Evolutionary conservation across 2,329 filamentous ascomycete species (phyloP).

Genomic region (Phialophora tarda): DNA sequence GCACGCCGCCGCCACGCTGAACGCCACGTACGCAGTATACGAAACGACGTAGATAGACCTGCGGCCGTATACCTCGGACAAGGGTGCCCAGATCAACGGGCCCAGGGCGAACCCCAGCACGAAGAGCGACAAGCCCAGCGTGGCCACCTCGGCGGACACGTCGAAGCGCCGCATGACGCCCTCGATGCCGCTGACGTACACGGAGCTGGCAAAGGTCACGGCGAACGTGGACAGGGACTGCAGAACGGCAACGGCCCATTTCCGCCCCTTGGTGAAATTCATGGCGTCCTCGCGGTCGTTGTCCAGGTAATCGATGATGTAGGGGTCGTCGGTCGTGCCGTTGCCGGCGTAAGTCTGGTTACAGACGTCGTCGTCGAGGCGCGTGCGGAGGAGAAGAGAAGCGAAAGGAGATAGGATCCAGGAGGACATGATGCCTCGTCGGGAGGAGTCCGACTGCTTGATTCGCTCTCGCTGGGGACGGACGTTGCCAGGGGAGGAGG

Average conservation of each 20-base stretch:
- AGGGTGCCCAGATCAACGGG: constrained; percentile 57
- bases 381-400: constrained; percentile 25
- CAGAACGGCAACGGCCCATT: constrained; percentile 49
- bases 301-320: constrained; percentile 50
- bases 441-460: constrained; percentile 33
- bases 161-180: constrained; percentile 58
- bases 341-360: constrained; percentile 43
- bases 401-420: constrained; percentile 32
- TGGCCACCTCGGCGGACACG: constrained; percentile 53
- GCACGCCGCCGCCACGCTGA: constrained; percentile 67
- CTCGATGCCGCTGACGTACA: constrained; percentile 63
- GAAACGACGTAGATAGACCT: constrained; percentile 60
- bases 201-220: constrained; percentile 57
- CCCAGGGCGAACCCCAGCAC: constrained; percentile 63
- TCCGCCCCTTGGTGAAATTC: constrained; percentile 44
- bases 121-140: constrained; percentile 56
- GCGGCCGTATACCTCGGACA: constrained; percentile 42
- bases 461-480: constrained; percentile 35
- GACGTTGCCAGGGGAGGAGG: constrained; percentile 17
- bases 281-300: constrained; percentile 52
- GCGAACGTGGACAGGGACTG: constrained; percentile 62
- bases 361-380: constrained; percentile 41
- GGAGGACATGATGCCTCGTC: constrained; percentile 15
- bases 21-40: constrained; percentile 66
- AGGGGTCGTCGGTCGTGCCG: constrained; percentile 52